Conservation (phyloP, 169 alveolate species). For the Pseudocohnilembus persalinus region DNA sequence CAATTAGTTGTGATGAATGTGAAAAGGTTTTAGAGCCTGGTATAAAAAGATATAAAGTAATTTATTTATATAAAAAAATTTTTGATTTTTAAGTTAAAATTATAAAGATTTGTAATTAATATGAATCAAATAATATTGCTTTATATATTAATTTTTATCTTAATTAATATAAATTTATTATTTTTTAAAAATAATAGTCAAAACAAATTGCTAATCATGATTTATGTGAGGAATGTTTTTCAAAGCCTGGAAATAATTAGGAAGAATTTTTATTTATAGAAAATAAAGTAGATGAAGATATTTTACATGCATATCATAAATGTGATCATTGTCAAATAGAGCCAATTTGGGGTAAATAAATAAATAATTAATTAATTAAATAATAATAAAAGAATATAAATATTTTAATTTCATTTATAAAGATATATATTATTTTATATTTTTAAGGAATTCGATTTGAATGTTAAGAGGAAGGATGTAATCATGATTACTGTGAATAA, state of each 20-base stretch:
- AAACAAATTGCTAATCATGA: background rate
- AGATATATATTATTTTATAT: background rate
- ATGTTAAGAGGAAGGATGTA: background rate
- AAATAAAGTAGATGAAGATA: slow-evolving; percentile 66
- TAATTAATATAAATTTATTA: slow-evolving; percentile 60
- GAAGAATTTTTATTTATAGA: slow-evolving; percentile 51
- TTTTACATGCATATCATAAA: slow-evolving; percentile 66
- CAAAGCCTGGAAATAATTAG: background rate
- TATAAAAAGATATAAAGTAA: slow-evolving; percentile 57
- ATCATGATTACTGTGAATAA: slow-evolving; percentile 21
- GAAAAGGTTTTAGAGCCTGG: slow-evolving; percentile 43
- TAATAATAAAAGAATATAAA: slow-evolving; percentile 23
- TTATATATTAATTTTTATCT: slow-evolving; percentile 65
- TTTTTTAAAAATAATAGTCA: background rate
- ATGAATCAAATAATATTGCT: no score
- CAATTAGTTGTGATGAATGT: slow-evolving; percentile 65
- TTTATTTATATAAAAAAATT: no score
- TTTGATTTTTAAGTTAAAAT: no score
- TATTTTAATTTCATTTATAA: slow-evolving; percentile 8
- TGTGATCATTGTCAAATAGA: slow-evolving; percentile 74
- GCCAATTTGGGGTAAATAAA: slow-evolving; percentile 78
- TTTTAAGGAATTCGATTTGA: background rate
- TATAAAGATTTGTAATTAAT: no score
- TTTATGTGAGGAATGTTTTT: background rate
- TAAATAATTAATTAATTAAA: slow-evolving; percentile 59